These are phyloP conservation scores for Lagenidium sp. DNA, from an alignment of 352 stramenopile species.

Conservation along the genomic window DNA sequence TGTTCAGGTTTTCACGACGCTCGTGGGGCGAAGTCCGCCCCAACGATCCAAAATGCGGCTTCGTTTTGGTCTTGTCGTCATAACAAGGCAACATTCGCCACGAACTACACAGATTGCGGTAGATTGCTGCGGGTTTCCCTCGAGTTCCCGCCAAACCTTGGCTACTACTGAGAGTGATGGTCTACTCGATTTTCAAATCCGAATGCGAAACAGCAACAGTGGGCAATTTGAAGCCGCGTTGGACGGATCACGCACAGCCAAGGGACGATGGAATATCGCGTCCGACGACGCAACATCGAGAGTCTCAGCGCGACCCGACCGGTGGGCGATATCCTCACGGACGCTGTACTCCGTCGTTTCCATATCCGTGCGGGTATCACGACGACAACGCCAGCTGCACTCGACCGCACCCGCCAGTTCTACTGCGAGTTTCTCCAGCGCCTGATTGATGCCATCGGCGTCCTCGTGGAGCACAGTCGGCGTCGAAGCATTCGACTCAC, in stretches of 20 bases:
- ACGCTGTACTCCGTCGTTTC: slow-evolving; percentile 56
- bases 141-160: too few species aligned
- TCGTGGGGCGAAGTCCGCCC: too few species aligned
- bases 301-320: background rate
- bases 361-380: slow-evolving; percentile 59
- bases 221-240: too few species aligned
- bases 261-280: slow-evolving; percentile 27
- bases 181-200: slow-evolving; percentile 18
- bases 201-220: too few species aligned
- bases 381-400: slow-evolving; percentile 25
- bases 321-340: slow-evolving; percentile 18
- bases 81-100: background rate
- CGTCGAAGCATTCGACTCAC: slow-evolving; percentile 36
- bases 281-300: slow-evolving; percentile 33
- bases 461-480: slow-evolving; percentile 34
- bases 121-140: slow-evolving; percentile 5
- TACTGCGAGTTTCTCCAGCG: slow-evolving; percentile 44
- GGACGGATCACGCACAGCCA: background rate
- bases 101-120: slow-evolving; percentile 5
- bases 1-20: too few species aligned
- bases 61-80: too few species aligned
- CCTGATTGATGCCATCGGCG: slow-evolving; percentile 37
- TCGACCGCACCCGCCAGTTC: slow-evolving; percentile 30
- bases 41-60: too few species aligned
- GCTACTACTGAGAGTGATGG: slow-evolving; percentile 9